Evolutionary conservation across 306 rosid species (phyloP).

Genomic region (Prunus kanzakura): DNA sequence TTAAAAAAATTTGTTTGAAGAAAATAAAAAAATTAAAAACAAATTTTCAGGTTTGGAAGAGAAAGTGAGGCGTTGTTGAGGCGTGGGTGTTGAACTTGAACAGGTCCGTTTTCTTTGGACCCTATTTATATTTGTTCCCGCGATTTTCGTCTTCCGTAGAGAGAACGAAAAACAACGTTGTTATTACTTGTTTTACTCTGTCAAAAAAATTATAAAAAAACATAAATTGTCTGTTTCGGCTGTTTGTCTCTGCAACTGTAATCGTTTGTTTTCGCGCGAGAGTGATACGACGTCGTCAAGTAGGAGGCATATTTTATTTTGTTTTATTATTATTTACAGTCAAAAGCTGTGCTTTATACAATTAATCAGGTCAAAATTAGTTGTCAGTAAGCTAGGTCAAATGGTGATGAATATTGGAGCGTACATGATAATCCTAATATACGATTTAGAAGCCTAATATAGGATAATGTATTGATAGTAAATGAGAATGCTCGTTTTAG

Average conservation of each 20-base stretch:
- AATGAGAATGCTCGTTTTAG: no score
- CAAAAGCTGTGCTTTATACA: no score
- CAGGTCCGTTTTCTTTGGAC: constrained; percentile 22
- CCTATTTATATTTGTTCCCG: constrained; percentile 25
- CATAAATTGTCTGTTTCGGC: neutral
- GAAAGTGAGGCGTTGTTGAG: neutral
- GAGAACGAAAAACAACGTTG: neutral
- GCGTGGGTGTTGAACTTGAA: constrained; percentile 25
- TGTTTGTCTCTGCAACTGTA: neutral
- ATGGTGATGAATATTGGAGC: no score
- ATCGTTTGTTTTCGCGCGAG: neutral
- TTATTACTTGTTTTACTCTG: neutral
- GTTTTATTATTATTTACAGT: no score
- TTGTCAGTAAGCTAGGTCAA: no score
- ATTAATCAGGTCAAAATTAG: no score
- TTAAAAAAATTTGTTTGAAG: neutral
- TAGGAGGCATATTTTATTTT: no score
- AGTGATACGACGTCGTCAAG: neutral
- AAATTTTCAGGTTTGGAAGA: neutral
- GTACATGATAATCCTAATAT: no score
- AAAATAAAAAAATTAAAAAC: neutral
- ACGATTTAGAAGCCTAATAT: no score
- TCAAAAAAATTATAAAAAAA: neutral
- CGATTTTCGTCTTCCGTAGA: constrained; percentile 18
- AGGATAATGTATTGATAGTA: no score